Evolutionary conservation across 768 basidiomycete species (phyloP).

Genomic region (Mycena haematopus): DNA sequence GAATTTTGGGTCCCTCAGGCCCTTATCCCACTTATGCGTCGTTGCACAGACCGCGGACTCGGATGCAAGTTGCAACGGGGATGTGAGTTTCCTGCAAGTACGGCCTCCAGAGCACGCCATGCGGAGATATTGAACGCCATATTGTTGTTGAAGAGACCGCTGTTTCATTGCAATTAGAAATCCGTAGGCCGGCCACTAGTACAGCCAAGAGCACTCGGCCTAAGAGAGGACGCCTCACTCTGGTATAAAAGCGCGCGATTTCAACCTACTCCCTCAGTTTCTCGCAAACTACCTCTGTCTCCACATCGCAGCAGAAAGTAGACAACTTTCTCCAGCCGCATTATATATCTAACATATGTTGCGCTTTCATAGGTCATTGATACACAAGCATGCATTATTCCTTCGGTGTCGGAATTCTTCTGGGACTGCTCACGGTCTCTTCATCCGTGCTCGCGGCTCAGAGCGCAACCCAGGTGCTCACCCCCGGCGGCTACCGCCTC

Average conservation of each 20-base stretch:
- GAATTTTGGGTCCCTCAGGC: too few species aligned
- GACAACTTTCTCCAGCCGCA: background rate
- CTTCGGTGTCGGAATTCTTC: background rate
- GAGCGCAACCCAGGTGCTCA: background rate
- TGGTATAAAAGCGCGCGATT: background rate
- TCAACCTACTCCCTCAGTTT: background rate
- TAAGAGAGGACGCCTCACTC: background rate
- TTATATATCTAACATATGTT: background rate
- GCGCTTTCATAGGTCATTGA: background rate
- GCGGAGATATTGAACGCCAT: background rate
- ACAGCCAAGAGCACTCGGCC: too few species aligned
- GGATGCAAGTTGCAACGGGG: too few species aligned
- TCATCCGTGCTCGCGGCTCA: background rate
- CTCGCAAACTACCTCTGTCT: background rate
- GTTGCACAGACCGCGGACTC: too few species aligned
- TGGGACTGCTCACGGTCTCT: background rate
- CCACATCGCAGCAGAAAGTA: background rate
- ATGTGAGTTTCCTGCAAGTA: background rate
- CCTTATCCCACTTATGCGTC: too few species aligned
- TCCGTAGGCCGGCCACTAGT: background rate
- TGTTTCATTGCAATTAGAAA: background rate
- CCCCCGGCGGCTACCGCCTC: background rate
- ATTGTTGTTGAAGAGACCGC: background rate
- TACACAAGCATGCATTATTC: background rate
- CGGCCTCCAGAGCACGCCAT: background rate